Base-by-base conservation (phyloP, 805 yeast species). In the Candida odintsovae region DNA sequence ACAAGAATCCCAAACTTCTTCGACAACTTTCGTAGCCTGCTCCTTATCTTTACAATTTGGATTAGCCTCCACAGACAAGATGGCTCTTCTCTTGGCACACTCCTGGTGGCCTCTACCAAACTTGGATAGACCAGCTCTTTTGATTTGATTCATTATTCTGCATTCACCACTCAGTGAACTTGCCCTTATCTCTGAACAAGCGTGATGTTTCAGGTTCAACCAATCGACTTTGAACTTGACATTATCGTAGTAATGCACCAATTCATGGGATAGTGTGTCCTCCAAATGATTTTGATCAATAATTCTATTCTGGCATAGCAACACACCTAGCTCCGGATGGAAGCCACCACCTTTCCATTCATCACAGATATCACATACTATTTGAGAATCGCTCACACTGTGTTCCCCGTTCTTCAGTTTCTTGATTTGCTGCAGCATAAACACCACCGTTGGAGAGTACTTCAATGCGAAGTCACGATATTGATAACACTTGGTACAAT, bases 181-280 rank as follows among this genome's bases (percentile, higher is more conserved):
- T 0, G 99, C 99, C 49, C 99, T 74, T 43, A 94, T 88, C 65
- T 94, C 99, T 1, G 97, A 83, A 64, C 99, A 94, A 1, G 99
- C 99, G 62, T 92, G 98, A 61, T 94, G 99, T 58, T 80, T 78
- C 60, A 94, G 69, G 64, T 92, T 80, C 46, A 75, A 59, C 85
- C 96, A 86, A 64, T 94, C 88, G 2, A 94, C 90, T 45, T 88
- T 72, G 71, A 94, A 94, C 64, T 89, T 84, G 53, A 87, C 71
- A 59, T 90, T 83, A 66, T 94, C 99, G 65, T 88, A 94, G 51
- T 90, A 94, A 65, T 94, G 99, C 29, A 94, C 81, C 63, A 94
- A 72, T 62, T 94, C 99, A 62, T 94, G 99, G 2, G 97, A 76
- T 51, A 94, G 67, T 0, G 95, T 87, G 59, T 94, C 98, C 61